Conservation (phyloP, 2,329 filamentous ascomycete species). For the Dactylellina sp. region DNA sequence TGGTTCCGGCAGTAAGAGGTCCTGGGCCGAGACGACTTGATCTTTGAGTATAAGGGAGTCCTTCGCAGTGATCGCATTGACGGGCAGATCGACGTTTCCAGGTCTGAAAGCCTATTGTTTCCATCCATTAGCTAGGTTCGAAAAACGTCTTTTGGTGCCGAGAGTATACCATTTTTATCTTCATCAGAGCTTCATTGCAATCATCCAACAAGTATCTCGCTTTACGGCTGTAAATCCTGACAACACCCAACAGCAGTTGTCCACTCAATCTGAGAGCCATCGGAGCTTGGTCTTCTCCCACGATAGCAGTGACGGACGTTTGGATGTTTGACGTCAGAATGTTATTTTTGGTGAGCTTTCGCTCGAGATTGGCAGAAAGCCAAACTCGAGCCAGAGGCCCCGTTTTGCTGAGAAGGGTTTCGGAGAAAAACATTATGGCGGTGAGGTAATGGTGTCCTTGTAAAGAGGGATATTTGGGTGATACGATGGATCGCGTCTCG, state of each 20-base stretch:
- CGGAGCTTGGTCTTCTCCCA: constrained; percentile 89
- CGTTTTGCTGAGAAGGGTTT: constrained; percentile 94
- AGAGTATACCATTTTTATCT: constrained; percentile 90
- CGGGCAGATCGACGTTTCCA: constrained; percentile 94
- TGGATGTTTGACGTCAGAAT: constrained; percentile 94
- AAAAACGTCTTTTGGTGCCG: constrained; percentile 1
- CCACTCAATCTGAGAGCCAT: constrained; percentile 94
- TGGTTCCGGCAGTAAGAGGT: constrained; percentile 89
- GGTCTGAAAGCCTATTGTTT: constrained; percentile 84
- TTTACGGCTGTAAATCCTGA: constrained; percentile 97
- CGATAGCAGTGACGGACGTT: constrained; percentile 94
- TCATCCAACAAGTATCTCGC: constrained; percentile 95
- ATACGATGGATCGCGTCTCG: constrained; percentile 40
- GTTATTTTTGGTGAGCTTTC: constrained; percentile 96
- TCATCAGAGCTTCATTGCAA: constrained; percentile 95
- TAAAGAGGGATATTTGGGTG: background rate
- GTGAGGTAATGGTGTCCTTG: background rate
- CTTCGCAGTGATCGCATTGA: constrained; percentile 81
- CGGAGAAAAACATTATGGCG: constrained; percentile 89
- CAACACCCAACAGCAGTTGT: constrained; percentile 92
- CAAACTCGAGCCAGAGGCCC: constrained; percentile 97
- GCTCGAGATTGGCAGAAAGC: constrained; percentile 97
- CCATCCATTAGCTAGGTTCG: constrained; percentile 62
- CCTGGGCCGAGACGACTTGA: constrained; percentile 91
- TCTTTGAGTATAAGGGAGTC: constrained; percentile 88